Evolutionary conservation across 1,139 yeast species (phyloP).

Genomic region (Suhomyces terraborum): DNA sequence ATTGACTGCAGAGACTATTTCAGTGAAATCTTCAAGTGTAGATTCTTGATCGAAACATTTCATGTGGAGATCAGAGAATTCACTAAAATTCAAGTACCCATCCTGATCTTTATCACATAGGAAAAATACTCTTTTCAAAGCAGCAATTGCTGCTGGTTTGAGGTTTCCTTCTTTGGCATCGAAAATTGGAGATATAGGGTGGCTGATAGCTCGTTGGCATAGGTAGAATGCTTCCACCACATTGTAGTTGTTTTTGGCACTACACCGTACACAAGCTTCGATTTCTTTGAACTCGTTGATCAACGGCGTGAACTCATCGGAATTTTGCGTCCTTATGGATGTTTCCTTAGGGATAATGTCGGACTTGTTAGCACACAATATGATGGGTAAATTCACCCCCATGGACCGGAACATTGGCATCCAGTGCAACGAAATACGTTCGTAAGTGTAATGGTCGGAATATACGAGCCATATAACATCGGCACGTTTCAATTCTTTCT

Average conservation of each 20-base stretch:
- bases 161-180: constrained; percentile 87
- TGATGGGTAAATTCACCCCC: constrained; percentile 93
- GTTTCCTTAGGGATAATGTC: constrained; percentile 40
- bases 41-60: constrained; percentile 67
- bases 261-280: constrained; percentile 85
- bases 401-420: constrained; percentile 87
- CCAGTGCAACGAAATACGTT: constrained; percentile 89
- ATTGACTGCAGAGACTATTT: constrained; percentile 31
- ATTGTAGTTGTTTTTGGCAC: constrained; percentile 77
- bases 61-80: constrained; percentile 65
- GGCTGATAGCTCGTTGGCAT: constrained; percentile 88
- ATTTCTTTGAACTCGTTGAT: constrained; percentile 91
- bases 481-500: constrained; percentile 76
- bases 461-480: constrained; percentile 93
- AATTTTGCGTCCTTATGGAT: constrained; percentile 37
- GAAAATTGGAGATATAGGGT: constrained; percentile 90
- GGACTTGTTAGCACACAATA: constrained; percentile 81
- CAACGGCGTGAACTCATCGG: constrained; percentile 83
- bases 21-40: constrained; percentile 30
- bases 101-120: constrained; percentile 90
- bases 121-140: constrained; percentile 78
- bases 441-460: constrained; percentile 92
- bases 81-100: constrained; percentile 70
- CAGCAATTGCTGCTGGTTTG: constrained; percentile 75
- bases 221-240: constrained; percentile 89